These are phyloP conservation scores for Aquilaria agallochum DNA, from an alignment of 441 rosid species.

Conservation along the genomic window DNA sequence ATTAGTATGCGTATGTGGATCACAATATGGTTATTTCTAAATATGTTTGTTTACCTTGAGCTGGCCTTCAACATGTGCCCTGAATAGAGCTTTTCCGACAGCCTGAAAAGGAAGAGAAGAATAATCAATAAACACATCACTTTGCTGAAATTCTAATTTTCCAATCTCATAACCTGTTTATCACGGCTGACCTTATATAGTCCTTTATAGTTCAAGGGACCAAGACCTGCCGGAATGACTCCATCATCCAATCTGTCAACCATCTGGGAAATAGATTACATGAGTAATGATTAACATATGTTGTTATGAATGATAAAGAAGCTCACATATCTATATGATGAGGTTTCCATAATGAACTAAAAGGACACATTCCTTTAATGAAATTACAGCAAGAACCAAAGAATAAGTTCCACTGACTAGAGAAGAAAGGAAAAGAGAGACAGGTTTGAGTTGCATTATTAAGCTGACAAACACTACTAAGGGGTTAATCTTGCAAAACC, in stretches of 20 bases:
- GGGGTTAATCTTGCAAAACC: too few relatives aligned
- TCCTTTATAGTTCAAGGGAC: slow-evolving; percentile 82
- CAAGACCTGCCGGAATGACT: slow-evolving; percentile 63
- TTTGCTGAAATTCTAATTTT: slow-evolving; percentile 4
- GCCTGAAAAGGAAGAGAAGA: slow-evolving; percentile 51
- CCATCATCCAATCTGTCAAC: slow-evolving; percentile 94
- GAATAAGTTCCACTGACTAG: too few relatives aligned
- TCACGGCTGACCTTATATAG: slow-evolving; percentile 69
- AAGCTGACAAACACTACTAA: too few relatives aligned
- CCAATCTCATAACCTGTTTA: slow-evolving; percentile 1
- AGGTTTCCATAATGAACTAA: too few relatives aligned
- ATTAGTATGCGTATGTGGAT: slow-evolving; percentile 17
- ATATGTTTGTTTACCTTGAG: slow-evolving; percentile 65
- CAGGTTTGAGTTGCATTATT: too few relatives aligned
- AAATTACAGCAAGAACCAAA: too few relatives aligned
- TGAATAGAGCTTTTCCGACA: slow-evolving; percentile 92
- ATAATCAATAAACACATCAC: slow-evolving; percentile 14
- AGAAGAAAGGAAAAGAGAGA: too few relatives aligned
- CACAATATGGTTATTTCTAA: background rate
- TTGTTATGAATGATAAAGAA: too few relatives aligned
- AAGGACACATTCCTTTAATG: too few relatives aligned
- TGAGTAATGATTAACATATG: slow-evolving; percentile 5
- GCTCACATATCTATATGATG: too few relatives aligned
- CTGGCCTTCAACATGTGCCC: slow-evolving; percentile 98
- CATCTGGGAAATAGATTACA: slow-evolving; percentile 53